A percentile compares a stretch with the other conserved stretches of the same genome.
phyloP scores from a whole-genome alignment of 208 protist genomes.

The Herpetomonas tarakana region DNA sequence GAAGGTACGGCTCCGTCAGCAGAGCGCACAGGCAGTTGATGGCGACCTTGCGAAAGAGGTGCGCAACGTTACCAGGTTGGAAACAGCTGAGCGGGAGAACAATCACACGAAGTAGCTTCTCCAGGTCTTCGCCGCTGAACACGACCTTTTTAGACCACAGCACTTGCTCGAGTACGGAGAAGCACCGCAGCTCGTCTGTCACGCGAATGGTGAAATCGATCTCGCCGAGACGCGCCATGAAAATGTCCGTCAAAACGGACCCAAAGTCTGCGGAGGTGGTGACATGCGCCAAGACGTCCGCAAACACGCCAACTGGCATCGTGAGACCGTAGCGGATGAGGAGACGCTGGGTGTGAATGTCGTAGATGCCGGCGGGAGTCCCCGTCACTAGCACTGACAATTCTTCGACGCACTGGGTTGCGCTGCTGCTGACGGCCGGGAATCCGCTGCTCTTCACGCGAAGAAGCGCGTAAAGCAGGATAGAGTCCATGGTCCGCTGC shows the following conservation, averaged over 20 bases:
- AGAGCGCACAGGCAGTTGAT: slow-evolving; percentile 76
- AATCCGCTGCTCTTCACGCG: slow-evolving; percentile 48
- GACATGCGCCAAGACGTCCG: slow-evolving; percentile 58
- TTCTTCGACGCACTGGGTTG: slow-evolving; percentile 24
- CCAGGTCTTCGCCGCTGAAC: slow-evolving; percentile 36
- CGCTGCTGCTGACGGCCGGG: slow-evolving; percentile 27
- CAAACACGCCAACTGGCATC: slow-evolving; percentile 72
- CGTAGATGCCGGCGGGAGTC: slow-evolving; percentile 53
- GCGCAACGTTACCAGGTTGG: slow-evolving; percentile 55
- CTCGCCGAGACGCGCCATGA: slow-evolving; percentile 57
- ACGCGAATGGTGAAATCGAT: slow-evolving; percentile 69
- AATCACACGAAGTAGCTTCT: slow-evolving; percentile 59
- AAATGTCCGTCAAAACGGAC: slow-evolving; percentile 46
- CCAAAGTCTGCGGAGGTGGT: slow-evolving; percentile 19
- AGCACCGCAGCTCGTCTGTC: slow-evolving; percentile 77
- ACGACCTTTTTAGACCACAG: slow-evolving; percentile 33
- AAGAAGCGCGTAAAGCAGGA: slow-evolving; percentile 73
- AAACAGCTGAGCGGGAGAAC: slow-evolving; percentile 66
- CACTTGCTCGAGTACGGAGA: slow-evolving; percentile 68
- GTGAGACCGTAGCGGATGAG: slow-evolving; percentile 52
- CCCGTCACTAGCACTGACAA: slow-evolving; percentile 71
- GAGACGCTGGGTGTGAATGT: slow-evolving; percentile 53
- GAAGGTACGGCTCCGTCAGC: slow-evolving; percentile 24
- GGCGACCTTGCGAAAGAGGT: slow-evolving; percentile 86
- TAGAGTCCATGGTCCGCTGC: slow-evolving; percentile 78